These are phyloP conservation scores for Hyphopichia homilentoma DNA, from an alignment of 805 yeast species.

Conservation along the genomic window DNA sequence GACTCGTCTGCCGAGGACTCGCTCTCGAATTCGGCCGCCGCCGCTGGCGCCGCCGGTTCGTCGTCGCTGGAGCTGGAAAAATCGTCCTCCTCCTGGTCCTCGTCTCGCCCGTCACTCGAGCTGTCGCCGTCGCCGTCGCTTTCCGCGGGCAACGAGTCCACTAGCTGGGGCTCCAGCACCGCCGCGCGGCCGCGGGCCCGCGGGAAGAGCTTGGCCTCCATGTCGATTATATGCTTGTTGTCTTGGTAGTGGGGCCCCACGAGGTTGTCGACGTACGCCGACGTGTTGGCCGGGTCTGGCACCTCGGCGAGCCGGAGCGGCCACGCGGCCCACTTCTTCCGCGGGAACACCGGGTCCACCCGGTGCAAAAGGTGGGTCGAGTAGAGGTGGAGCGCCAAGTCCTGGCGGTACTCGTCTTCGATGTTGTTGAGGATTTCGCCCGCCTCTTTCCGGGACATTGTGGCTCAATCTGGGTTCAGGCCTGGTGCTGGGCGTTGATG, in stretches of 20 bases:
- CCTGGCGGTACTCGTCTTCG: constrained; percentile 50
- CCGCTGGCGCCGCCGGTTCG: constrained; percentile 3
- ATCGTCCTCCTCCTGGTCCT: constrained; percentile 5
- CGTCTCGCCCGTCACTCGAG: too few species aligned
- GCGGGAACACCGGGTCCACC: constrained; percentile 34
- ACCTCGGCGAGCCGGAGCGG: constrained; percentile 40
- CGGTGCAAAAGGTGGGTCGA: constrained; percentile 46
- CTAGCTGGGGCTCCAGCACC: too few species aligned
- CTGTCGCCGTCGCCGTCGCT: neutral
- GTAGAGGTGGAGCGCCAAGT: constrained; percentile 64
- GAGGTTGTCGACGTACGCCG: constrained; percentile 16
- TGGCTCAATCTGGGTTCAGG: too few species aligned
- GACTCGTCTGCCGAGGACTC: constrained; percentile 2
- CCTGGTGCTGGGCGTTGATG: too few species aligned
- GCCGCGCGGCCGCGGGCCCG: constrained; percentile 1
- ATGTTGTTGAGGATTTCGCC: constrained; percentile 24
- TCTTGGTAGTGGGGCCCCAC: constrained; percentile 5
- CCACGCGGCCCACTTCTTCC: constrained; percentile 54
- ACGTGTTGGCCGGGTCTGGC: constrained; percentile 32
- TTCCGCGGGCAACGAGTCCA: too few species aligned
- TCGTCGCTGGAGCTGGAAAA: constrained; percentile 1
- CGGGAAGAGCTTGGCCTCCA: neutral
- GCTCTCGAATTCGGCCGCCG: constrained; percentile 3
- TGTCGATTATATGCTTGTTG: constrained; percentile 6
- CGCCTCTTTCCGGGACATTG: constrained; percentile 14